Base-by-base conservation (phyloP, 202 grass and related monocot species). In the Elaeis oleifera region DNA sequence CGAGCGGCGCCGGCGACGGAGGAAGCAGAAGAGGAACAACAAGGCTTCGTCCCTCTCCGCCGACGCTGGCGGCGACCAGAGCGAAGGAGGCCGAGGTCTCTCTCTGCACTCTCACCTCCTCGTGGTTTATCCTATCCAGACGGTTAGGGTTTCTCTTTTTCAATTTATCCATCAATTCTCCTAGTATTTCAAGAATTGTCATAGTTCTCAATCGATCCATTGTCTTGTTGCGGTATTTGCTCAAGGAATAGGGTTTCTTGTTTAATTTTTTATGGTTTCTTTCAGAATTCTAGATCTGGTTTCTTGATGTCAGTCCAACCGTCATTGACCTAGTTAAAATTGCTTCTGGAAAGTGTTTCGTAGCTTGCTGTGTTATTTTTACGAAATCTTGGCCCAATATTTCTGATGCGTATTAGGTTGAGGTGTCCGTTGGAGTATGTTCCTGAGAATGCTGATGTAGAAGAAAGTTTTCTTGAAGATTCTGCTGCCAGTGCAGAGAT, bases 21-120 rank as follows among this genome's bases (percentile, higher is more conserved):
- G 90, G 48, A 89, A 89, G 66, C 84, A 89, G 76, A 95, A 95
- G 82, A 95, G 86, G 82, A 95, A 68, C 55, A 95, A 68, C 55
- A 95, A 86, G 49, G 16, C 74, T 1, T 49, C 70, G 1, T 63
- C 79, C 16, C 53, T 62, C 16, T 44, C 11, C 2, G 36, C 36
- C 36, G 51, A 32, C 21, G 31, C 31, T 0, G 74, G 36, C 5
- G 50, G 53, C 1, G 53, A 22, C 17, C 48, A 63, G 18, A 76
- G 67, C 1, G 32, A 44, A 7, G 78, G 59, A 2, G 50, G 28
- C 9, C 50, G 60, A 67, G 75, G 87, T 83, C 77, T 3, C 18
- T 27, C 11, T 44, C 36, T 2, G 13, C 8, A 14, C 36, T 36
- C 32, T 44, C 9, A 13, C 36, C 11, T 9, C 2, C 23, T 16